Evolutionary conservation across 305 asterid genomes (phyloP), one percentile per base, ranked within the genome.

Genomic region (Rubia occidens): DNA sequence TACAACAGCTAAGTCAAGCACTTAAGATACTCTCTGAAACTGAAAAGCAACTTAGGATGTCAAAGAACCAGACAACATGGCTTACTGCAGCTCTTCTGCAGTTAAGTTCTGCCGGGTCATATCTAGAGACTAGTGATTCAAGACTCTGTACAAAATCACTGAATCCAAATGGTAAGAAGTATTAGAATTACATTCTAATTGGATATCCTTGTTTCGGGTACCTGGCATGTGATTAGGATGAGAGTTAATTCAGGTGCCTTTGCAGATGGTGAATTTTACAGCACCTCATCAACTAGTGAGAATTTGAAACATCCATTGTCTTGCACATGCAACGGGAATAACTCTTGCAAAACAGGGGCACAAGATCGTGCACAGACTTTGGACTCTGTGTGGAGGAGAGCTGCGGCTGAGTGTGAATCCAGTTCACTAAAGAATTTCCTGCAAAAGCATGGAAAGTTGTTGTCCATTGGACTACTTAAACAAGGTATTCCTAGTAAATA

Each of bases 51-150:
- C 70, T 91, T 77, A 83, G 93, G 73, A 71, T 67, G 70, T 82
- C 96, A 9, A 87, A 86, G 76, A 91, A 87, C 76, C 97, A 91
- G 80, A 80, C 82, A 49, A 91, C 97, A 5, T 91, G 97, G 97
- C 87, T 91, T 58, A 89, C 95, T 43, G 97, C 83, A 51, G 96
- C 95, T 39, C 93, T 91, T 73, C 86, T 91, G 62, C 96, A 91
- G 81, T 80, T 91, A 67, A 85, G 91, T 79, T 83, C 89, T 3
- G 40, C 75, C 26, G 83, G 82, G 2, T 45, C 91, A 24, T 78
- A 79, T 37, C 37, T 70, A 49, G 86, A 87, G 68, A 79, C 73
- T 68, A 67, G 65, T 53, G 87, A 80, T 56, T 68, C 88, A 29
- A 81, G 86, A 80, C 62, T 82, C 37, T 80, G 93, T 74, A 63